Percentiles rank a stretch among this genome's conserved stretches.
phyloP scores from a whole-genome alignment of 2,329 filamentous ascomycete genomes.

The Rhexocercosporidium sp. region DNA sequence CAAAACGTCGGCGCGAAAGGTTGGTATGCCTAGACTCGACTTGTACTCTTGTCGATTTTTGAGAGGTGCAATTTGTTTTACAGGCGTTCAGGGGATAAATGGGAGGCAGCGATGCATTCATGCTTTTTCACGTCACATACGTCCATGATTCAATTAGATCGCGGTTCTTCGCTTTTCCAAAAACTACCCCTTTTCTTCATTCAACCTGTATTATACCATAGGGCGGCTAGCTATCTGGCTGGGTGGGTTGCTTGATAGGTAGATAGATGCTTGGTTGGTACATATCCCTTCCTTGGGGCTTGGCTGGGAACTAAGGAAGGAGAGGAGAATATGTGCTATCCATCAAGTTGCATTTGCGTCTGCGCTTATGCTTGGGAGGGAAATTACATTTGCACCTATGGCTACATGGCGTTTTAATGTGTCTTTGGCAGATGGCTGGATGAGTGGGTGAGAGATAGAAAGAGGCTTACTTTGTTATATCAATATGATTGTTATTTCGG shows the following conservation, averaged over 20 bases:
- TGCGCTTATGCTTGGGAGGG: neutral
- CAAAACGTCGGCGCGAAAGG: conserved; percentile 35
- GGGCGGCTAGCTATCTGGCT: neutral
- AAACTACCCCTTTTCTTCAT: too few relatives aligned
- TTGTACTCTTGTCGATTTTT: too few relatives aligned
- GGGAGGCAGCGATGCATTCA: neutral
- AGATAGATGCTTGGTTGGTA: neutral
- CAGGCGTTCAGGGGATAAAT: neutral
- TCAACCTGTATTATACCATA: neutral
- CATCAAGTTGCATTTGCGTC: neutral
- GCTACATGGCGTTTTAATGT: neutral
- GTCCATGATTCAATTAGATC: neutral
- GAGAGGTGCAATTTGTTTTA: neutral
- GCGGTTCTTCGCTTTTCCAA: too few relatives aligned
- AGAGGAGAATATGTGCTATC: conserved; percentile 1
- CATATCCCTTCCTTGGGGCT: neutral
- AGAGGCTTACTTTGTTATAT: neutral
- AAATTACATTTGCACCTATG: neutral
- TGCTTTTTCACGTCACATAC: neutral
- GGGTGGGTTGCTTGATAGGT: too few relatives aligned
- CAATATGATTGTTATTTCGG: neutral
- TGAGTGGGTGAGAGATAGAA: neutral
- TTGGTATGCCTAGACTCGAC: conserved; percentile 39
- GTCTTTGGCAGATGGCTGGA: neutral
- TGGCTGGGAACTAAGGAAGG: neutral